phyloP scores from a whole-genome alignment of 106 monocot species.

The Posidonia australis region DNA sequence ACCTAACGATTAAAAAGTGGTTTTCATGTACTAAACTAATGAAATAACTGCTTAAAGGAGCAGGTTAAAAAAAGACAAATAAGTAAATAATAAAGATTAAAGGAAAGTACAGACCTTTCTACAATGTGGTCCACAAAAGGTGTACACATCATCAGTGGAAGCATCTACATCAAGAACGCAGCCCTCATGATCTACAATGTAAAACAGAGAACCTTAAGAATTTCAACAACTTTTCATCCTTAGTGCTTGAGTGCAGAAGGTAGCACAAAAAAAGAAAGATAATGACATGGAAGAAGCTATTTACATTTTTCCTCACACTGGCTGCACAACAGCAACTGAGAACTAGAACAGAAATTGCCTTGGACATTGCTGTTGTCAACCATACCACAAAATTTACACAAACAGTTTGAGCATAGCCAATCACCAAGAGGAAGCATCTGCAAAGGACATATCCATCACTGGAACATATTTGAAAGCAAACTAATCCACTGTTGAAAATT shows the following conservation, averaged over 20 bases:
- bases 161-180: slow-evolving; percentile 51
- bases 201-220: slow-evolving; percentile 2
- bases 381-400: slow-evolving; percentile 66
- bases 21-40: too few relatives aligned
- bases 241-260: too few relatives aligned
- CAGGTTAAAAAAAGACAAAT: too few relatives aligned
- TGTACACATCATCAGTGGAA: slow-evolving; percentile 9
- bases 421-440: slow-evolving; percentile 83
- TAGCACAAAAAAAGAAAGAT: background rate
- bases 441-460: slow-evolving; percentile 12
- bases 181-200: slow-evolving; percentile 49
- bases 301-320: slow-evolving; percentile 80
- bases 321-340: slow-evolving; percentile 37
- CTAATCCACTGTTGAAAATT: too few relatives aligned
- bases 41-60: too few relatives aligned
- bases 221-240: too few relatives aligned
- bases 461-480: too few relatives aligned
- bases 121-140: slow-evolving; percentile 62
- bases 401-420: slow-evolving; percentile 69
- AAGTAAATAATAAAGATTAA: too few relatives aligned
- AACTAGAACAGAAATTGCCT: slow-evolving; percentile 4
- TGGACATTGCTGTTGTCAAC: slow-evolving; percentile 10
- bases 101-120: slow-evolving; percentile 32
- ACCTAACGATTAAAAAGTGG: too few relatives aligned
- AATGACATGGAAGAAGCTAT: slow-evolving; percentile 2